Base-by-base conservation (phyloP, 495 filamentous ascomycete genomes). In the Letharia lupina region DNA sequence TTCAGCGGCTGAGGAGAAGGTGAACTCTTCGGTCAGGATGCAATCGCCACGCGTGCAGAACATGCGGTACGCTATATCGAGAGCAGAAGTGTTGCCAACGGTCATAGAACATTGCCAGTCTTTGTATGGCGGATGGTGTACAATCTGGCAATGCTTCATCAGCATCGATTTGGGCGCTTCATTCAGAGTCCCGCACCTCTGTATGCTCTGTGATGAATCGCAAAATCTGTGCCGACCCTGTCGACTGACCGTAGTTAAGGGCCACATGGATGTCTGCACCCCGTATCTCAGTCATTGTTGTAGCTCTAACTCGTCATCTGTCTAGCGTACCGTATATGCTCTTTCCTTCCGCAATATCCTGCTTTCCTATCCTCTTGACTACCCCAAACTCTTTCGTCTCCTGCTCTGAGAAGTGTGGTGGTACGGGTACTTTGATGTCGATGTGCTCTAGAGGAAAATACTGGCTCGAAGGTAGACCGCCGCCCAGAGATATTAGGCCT, bases 201-300 rank as follows among this genome's bases (percentile, higher is more conserved):
- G 91, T 95, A 75, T 98, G 94, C 77, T 98, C 94, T 0, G 91
- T 95, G 50, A 96, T 80, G 73, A 89, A 98, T 45, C 94, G 83
- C 42, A 95, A 79, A 70, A 98, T 73, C 76, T 96, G 94, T 3
- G 93, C 89, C 41, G 91, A 83, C 37, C 94, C 94, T 18, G 84
- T 84, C 20, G 91, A 87, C 75, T 96, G 90, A 7, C 87, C 89
- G 75, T 98, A 98, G 77, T 98, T 97, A 71, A 95, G 82, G 40
- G 89, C 86, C 68, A 93, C 89, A 63, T 86, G 80, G 61, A 97
- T 83, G 74, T 97, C 91, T 81, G 64, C 37, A 37, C 10, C 44
- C 23, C 58, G 16, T 52, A 28, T 59, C 41, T 71, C 50, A 73
- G 60, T 40, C 31, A 45, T 42, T 47, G 12, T 45, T 10, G 3